phyloP scores from a whole-genome alignment of 2,329 filamentous ascomycete species.

The Aspergillus fijiensis region DNA sequence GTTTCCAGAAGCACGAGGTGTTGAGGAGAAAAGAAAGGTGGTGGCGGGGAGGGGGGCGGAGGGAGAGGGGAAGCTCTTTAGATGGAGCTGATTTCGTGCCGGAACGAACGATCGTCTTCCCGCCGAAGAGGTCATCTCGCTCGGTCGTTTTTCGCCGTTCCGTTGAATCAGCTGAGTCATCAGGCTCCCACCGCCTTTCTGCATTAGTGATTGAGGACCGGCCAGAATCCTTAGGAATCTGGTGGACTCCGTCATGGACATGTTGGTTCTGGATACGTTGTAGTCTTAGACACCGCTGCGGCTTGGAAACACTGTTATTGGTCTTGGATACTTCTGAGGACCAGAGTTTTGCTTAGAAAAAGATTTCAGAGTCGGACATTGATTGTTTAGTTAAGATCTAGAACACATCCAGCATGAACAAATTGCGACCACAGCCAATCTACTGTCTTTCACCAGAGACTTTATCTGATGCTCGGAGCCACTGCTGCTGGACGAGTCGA shows the following conservation, averaged over 20 bases:
- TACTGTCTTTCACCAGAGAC: neutral
- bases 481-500: neutral
- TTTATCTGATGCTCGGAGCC: neutral
- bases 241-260: slow-evolving; percentile 6
- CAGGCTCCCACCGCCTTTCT: slow-evolving; percentile 9
- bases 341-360: too few relatives aligned
- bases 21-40: neutral
- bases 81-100: slow-evolving; percentile 16
- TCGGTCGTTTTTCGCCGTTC: slow-evolving; percentile 32
- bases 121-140: slow-evolving; percentile 17
- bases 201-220: neutral
- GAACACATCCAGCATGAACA: neutral
- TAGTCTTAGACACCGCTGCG: neutral
- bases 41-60: slow-evolving; percentile 11
- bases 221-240: slow-evolving; percentile 18
- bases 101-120: slow-evolving; percentile 8
- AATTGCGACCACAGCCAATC: neutral
- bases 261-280: neutral
- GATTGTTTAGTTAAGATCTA: neutral
- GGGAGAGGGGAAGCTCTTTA: slow-evolving; percentile 25
- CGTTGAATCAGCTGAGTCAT: slow-evolving; percentile 36
- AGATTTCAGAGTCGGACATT: too few relatives aligned
- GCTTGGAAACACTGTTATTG: neutral
- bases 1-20: slow-evolving; percentile 10
- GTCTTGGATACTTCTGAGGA: neutral